Evolutionary conservation across 768 basidiomycete species (phyloP), one percentile per base, ranked within the genome.

Genomic region (Russula sp.): DNA sequence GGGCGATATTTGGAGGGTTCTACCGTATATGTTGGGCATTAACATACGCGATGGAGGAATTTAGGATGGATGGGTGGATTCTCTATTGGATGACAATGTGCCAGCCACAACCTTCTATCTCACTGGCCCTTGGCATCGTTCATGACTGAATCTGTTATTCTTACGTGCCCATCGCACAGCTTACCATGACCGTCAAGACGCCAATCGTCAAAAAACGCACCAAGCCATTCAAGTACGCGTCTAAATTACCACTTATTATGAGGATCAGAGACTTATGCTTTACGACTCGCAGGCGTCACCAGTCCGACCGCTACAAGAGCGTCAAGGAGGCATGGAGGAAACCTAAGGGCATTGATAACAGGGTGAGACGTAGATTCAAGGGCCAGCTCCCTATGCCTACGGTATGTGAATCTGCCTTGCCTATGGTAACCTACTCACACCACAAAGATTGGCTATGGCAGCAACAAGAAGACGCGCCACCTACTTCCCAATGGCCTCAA

Each of bases 341-440:
- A 82, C 97, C 97, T 70, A 99, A 98, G 87, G 97, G 96, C 92
- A 98, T 98, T 71, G 96, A 98, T 76, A 98, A 98, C 87, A 87
- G 95, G 73, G 95, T 97, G 71, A 83, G 94, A 75, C 85, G 91
- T 70, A 87, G 91, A 72, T 94, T 93, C 83, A 97, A 94, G 82
- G 96, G 96, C 59, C 94, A 96, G 76, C 83, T 85, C 62, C 83
- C 94, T 68, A 98, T 98, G 96, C 95, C 95, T 74, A 95, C 94
- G 84, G 94, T 94, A 70, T 71, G 50, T 54, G 51, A 51, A 16
- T 50, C 34, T 27, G n/a, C 32, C 50, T 34, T 42, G 27, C 37
- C 37, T 44, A 35, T 39, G 9, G 44, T 20, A 35, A 45, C 10
- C 53, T 31, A 39, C 57, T 61, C 32, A 37, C 44, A 27, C 20